Percentiles rank a stretch among this genome's conserved stretches.
phyloP scores from a whole-genome alignment of 306 rosid genomes.

The Cucumis hystrix region DNA sequence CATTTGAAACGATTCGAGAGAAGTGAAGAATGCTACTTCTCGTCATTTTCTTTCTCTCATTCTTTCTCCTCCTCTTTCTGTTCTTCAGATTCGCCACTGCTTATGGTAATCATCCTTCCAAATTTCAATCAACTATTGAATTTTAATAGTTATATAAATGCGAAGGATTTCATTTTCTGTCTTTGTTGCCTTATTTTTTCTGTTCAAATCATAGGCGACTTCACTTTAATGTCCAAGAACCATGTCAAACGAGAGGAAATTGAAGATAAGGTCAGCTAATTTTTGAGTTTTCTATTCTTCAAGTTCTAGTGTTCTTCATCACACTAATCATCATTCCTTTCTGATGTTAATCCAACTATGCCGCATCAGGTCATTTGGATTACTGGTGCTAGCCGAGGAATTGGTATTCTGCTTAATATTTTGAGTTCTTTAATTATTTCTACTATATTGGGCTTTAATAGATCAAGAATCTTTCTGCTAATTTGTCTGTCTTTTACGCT shows the following conservation, averaged over 20 bases:
- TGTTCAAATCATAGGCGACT: conserved; percentile 39
- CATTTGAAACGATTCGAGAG: not conserved
- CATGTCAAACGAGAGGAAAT: conserved; percentile 50
- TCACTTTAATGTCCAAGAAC: conserved; percentile 64
- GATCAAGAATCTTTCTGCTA: not conserved
- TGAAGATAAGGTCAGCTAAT: conserved; percentile 55
- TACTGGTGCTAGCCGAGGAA: conserved; percentile 97
- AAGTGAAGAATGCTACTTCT: conserved; percentile 5
- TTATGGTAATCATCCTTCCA: conserved; percentile 31
- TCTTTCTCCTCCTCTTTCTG: conserved; percentile 16
- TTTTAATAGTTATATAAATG: not conserved
- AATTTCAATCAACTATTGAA: not conserved
- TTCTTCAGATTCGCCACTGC: conserved; percentile 44
- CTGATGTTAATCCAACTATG: not conserved
- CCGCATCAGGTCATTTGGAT: conserved; percentile 76
- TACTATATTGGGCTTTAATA: not conserved
- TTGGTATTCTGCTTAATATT: conserved; percentile 31
- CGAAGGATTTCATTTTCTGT: not conserved
- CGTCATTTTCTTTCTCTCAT: conserved; percentile 11
- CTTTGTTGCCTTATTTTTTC: not conserved
- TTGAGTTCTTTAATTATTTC: not conserved
- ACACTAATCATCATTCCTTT: not conserved
- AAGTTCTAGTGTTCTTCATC: not conserved
- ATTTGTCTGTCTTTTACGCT: not conserved
- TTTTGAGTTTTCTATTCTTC: not conserved